Percentiles rank a stretch among this genome's conserved stretches.
These are phyloP conservation scores for Cucurbita argyrosperma DNA, from an alignment of 306 rosid species.

Conservation along the genomic window DNA sequence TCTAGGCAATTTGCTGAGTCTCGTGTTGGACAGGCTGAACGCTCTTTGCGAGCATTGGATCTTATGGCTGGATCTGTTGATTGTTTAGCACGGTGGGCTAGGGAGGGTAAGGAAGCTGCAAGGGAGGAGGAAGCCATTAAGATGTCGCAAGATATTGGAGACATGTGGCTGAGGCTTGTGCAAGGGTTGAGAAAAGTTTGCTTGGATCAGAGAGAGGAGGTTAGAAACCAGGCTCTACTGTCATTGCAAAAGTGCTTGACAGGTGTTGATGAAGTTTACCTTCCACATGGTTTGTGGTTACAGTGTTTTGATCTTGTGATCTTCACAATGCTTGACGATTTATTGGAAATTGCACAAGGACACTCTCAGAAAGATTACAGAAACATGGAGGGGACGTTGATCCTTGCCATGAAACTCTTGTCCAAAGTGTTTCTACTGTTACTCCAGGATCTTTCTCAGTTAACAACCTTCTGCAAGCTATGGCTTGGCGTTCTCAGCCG, in stretches of 20 bases:
- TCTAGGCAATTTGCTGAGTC: constrained; percentile 96
- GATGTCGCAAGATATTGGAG: constrained; percentile 74
- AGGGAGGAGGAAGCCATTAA: constrained; percentile 57
- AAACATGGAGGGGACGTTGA: constrained; percentile 94
- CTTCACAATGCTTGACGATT: constrained; percentile 92
- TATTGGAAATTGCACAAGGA: constrained; percentile 87
- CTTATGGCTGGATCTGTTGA: constrained; percentile 74
- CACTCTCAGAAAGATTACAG: constrained; percentile 79
- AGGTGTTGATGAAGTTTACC: constrained; percentile 54
- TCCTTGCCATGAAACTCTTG: constrained; percentile 75
- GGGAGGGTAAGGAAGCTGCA: constrained; percentile 50
- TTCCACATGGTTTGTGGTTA: constrained; percentile 45
- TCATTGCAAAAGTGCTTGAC: constrained; percentile 74
- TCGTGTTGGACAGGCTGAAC: constrained; percentile 82
- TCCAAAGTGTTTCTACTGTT: constrained; percentile 71
- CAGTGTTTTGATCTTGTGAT: constrained; percentile 83
- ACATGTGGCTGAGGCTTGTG: constrained; percentile 89
- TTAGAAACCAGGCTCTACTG: constrained; percentile 75
- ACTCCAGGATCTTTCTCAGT: constrained; percentile 58
- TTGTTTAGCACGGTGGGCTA: constrained; percentile 65
- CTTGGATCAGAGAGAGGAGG: constrained; percentile 96
- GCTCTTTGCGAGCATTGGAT: constrained; percentile 77
- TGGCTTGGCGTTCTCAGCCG: constrained; percentile 90
- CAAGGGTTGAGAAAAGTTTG: constrained; percentile 88
- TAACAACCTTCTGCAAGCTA: constrained; percentile 80